Conservation (phyloP, 352 stramenopile species). For the Globisporangium apiculatum region DNA sequence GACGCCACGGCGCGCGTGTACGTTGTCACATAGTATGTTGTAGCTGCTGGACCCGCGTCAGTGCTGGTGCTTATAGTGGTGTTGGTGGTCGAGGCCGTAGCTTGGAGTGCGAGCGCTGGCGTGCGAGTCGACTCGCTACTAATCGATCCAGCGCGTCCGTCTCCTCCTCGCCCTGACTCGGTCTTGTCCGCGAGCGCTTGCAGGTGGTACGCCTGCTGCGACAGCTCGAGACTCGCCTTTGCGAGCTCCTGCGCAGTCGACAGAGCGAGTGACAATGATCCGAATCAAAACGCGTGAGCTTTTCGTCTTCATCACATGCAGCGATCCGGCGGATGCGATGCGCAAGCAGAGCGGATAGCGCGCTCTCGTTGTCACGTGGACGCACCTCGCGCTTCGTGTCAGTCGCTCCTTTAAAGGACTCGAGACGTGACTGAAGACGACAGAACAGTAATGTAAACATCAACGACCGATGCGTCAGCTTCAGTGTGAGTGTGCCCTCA, state of each 20-base stretch:
- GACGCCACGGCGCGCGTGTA: slow-evolving; percentile 18
- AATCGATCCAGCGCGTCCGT: background rate
- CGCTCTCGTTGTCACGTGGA: background rate
- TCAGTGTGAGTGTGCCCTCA: background rate
- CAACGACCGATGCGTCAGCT: background rate
- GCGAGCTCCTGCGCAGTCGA: slow-evolving; percentile 18
- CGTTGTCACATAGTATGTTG: slow-evolving; percentile 30
- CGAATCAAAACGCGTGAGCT: too few species aligned
- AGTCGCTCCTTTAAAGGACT: slow-evolving; percentile 1
- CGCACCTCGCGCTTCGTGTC: slow-evolving; percentile 6
- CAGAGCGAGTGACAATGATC: background rate
- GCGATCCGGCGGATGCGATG: too few species aligned
- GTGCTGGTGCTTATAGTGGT: background rate
- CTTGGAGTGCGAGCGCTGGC: background rate
- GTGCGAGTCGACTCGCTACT: background rate
- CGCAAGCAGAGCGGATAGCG: too few species aligned
- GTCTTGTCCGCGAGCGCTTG: slow-evolving; percentile 29
- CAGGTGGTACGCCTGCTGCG: slow-evolving; percentile 47
- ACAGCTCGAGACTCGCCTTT: slow-evolving; percentile 33
- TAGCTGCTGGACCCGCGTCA: slow-evolving; percentile 11
- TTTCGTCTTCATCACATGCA: too few species aligned
- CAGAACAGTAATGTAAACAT: background rate
- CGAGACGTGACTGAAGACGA: slow-evolving; percentile 3
- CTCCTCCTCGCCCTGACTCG: background rate
- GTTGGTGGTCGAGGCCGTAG: too few species aligned